Percentiles rank a stretch among this genome's conserved stretches.
Evolutionary conservation across 257 asterid species (phyloP).

Genomic region (Penstemon eatonii): DNA sequence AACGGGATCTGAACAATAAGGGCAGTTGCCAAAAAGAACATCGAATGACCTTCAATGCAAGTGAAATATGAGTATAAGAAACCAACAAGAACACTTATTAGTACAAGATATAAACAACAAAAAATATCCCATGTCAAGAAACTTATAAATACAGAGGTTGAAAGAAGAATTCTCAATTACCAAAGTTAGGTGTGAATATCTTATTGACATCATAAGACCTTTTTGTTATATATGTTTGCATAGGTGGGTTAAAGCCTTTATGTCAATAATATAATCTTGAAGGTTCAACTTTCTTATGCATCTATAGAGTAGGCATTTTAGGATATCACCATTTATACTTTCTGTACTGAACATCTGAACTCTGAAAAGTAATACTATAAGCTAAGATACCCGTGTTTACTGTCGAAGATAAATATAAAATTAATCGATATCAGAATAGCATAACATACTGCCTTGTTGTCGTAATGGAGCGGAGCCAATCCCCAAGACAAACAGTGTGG

Average conservation of each 20-base stretch:
- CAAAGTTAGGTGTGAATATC: not conserved
- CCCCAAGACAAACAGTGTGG: conserved; percentile 75
- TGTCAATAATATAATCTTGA: not conserved
- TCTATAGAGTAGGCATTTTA: not conserved
- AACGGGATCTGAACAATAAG: conserved; percentile 71
- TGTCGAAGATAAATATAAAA: not conserved
- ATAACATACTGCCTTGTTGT: conserved; percentile 78
- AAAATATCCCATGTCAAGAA: not conserved
- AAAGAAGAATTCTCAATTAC: not conserved
- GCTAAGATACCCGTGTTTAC: not conserved
- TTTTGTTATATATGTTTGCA: not conserved
- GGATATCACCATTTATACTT: not conserved
- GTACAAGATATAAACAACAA: conserved; percentile 8
- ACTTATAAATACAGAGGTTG: not conserved
- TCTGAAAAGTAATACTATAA: not conserved
- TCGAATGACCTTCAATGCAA: conserved; percentile 52
- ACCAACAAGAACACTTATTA: conserved; percentile 1
- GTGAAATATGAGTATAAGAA: not conserved
- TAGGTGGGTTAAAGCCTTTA: not conserved
- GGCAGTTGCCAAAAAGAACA: conserved; percentile 68
- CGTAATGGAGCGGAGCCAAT: conserved; percentile 82
- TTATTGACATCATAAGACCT: not conserved
- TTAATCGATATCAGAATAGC: conserved; percentile 11
- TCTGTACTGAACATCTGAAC: not conserved
- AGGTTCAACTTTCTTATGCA: not conserved